Percentiles rank a stretch among this genome's conserved stretches.
Conservation (phyloP, 192 early-diverging fungal genomes). For the Piromyces finnis region DNA sequence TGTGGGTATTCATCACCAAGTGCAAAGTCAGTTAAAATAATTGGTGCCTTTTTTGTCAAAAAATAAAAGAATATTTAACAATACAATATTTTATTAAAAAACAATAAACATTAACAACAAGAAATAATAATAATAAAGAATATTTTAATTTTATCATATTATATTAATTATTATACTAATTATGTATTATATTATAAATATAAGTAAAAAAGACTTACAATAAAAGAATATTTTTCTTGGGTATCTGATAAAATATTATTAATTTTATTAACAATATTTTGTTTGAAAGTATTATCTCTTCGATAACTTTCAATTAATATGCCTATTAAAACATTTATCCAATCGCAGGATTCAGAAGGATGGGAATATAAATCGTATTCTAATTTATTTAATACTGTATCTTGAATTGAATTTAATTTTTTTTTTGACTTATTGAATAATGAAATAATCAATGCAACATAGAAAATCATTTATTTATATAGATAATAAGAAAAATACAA, state of each 20-base stretch:
- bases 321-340: slow-evolving; percentile 67
- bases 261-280: slow-evolving; percentile 38
- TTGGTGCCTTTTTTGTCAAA: slow-evolving; percentile 26
- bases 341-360: slow-evolving; percentile 52
- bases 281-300: slow-evolving; percentile 46
- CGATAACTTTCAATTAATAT: slow-evolving; percentile 58
- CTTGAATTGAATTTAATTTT: not conserved
- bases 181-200: too few species aligned
- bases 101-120: too few species aligned
- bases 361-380: not conserved
- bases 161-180: too few species aligned
- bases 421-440: not conserved
- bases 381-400: not conserved
- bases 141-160: too few species aligned
- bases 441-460: too few species aligned
- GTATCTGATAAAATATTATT: slow-evolving; percentile 10
- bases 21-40: slow-evolving; percentile 28
- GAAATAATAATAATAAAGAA: too few species aligned
- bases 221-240: slow-evolving; percentile 38
- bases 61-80: too few species aligned
- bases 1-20: slow-evolving; percentile 36
- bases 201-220: slow-evolving; percentile 33
- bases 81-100: slow-evolving; percentile 37
- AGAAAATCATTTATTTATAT: too few species aligned
- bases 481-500: not conserved